Percentiles rank a stretch among this genome's conserved stretches.
Conservation (phyloP, 202 grass and related monocot species). For the Zoysia matrella region DNA sequence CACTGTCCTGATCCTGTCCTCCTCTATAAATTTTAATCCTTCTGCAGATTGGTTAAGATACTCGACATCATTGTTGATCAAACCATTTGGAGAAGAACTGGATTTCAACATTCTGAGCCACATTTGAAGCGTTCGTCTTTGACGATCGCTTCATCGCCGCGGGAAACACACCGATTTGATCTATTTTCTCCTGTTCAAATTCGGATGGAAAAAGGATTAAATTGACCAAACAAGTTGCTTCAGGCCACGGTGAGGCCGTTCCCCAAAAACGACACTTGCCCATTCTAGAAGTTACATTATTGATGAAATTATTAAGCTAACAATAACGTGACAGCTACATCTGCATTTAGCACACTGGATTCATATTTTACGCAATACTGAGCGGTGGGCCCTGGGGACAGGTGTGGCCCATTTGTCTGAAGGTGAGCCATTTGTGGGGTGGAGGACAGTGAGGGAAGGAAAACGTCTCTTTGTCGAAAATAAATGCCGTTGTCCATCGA, state of each 20-base stretch:
- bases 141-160: neutral
- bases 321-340: slow-evolving; percentile 5
- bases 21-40: neutral
- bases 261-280: slow-evolving; percentile 42
- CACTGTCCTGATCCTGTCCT: neutral
- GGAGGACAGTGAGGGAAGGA: neutral
- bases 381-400: neutral
- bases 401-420: neutral
- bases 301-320: neutral
- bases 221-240: neutral
- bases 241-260: neutral
- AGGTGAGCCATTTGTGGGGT: neutral
- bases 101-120: neutral
- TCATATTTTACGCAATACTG: neutral
- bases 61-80: neutral
- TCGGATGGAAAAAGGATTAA: neutral
- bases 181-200: slow-evolving; percentile 14
- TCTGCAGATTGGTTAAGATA: neutral
- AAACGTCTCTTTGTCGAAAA: slow-evolving; percentile 28
- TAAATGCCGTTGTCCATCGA: slow-evolving; percentile 19
- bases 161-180: slow-evolving; percentile 23
- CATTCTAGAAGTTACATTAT: slow-evolving; percentile 15
- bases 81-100: neutral
- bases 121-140: neutral
- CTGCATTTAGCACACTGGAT: neutral